Evolutionary conservation across 208 protist genomes (phyloP).

Genomic region (Wallacemonas sp.): DNA sequence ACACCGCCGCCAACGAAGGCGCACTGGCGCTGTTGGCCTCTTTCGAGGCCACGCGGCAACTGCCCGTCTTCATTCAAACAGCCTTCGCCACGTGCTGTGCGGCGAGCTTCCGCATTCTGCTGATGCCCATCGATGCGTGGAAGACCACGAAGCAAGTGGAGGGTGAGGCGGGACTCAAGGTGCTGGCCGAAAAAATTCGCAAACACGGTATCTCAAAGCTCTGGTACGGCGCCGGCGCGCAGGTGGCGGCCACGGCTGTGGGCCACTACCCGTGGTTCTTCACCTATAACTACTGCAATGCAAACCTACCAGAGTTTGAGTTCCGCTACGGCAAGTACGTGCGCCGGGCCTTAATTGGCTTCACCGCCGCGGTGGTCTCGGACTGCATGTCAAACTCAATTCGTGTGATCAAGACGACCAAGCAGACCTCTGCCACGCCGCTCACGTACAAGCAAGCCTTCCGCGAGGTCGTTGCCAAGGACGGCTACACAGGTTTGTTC

Average conservation of each 20-base stretch:
- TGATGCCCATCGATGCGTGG: constrained; percentile 25
- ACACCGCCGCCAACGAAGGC: constrained; percentile 18
- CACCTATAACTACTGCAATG: constrained; percentile 18
- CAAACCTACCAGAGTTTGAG: constrained; percentile 14
- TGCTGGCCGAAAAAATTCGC: constrained; percentile 7
- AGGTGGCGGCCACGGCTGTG: constrained; percentile 13
- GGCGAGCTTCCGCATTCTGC: constrained; percentile 12
- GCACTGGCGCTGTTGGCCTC: constrained; percentile 8
- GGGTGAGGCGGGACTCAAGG: constrained; percentile 8
- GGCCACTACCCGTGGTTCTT: constrained; percentile 21
- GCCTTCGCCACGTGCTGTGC: constrained; percentile 13
- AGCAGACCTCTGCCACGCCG: constrained; percentile 11
- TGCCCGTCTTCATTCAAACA: constrained; percentile 10
- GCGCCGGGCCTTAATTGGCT: constrained; percentile 14
- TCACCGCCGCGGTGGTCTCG: constrained; percentile 15
- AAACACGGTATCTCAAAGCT: constrained; percentile 15
- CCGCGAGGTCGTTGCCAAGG: constrained; percentile 7
- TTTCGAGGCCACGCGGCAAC: constrained; percentile 8
- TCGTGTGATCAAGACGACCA: constrained; percentile 23
- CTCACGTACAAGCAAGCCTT: constrained; percentile 14
- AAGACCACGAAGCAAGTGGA: constrained; percentile 26
- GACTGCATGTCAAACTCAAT: constrained; percentile 23
- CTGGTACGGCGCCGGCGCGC: constrained; percentile 8
- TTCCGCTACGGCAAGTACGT: constrained; percentile 17
- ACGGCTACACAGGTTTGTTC: constrained; percentile 15